Evolutionary conservation across 73 alveolate genomes (phyloP).

Genomic region (Stentor coeruleus): DNA sequence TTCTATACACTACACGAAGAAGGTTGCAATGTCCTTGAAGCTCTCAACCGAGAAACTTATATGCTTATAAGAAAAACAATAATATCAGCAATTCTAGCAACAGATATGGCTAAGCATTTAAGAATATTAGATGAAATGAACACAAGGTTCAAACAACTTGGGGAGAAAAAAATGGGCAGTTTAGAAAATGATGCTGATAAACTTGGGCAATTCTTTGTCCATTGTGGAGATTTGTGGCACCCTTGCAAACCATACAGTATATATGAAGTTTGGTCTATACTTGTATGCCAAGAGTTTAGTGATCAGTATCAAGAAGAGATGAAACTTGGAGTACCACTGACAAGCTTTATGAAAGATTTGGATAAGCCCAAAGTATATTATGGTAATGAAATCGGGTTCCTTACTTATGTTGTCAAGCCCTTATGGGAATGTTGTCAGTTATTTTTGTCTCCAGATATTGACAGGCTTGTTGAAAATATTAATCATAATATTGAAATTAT

Average conservation of each 20-base stretch:
- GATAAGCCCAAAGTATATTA: slow-evolving; percentile 12
- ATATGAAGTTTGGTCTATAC: background rate
- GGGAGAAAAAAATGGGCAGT: background rate
- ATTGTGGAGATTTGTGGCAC: slow-evolving; percentile 1
- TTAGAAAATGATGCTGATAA: slow-evolving; percentile 20
- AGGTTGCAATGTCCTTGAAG: slow-evolving; percentile 36
- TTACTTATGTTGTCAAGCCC: slow-evolving; percentile 18
- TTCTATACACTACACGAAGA: slow-evolving; percentile 52
- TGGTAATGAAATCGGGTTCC: slow-evolving; percentile 3
- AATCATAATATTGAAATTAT: background rate
- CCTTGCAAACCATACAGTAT: background rate
- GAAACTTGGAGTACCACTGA: background rate
- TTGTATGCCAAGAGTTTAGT: slow-evolving; percentile 8
- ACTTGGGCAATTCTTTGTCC: background rate
- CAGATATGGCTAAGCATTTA: slow-evolving; percentile 86
- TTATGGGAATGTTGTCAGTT: slow-evolving; percentile 14
- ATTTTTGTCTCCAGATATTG: background rate
- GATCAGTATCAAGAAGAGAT: slow-evolving; percentile 11
- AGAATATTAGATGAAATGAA: slow-evolving; percentile 32
- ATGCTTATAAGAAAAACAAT: slow-evolving; percentile 66
- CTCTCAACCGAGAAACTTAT: slow-evolving; percentile 32
- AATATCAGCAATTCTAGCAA: slow-evolving; percentile 71
- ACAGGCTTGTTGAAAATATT: background rate
- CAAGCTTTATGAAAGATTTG: background rate
- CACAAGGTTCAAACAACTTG: slow-evolving; percentile 11